Base-by-base conservation (phyloP, 1,139 yeast genomes). In the Magnusiomyces sp. region DNA sequence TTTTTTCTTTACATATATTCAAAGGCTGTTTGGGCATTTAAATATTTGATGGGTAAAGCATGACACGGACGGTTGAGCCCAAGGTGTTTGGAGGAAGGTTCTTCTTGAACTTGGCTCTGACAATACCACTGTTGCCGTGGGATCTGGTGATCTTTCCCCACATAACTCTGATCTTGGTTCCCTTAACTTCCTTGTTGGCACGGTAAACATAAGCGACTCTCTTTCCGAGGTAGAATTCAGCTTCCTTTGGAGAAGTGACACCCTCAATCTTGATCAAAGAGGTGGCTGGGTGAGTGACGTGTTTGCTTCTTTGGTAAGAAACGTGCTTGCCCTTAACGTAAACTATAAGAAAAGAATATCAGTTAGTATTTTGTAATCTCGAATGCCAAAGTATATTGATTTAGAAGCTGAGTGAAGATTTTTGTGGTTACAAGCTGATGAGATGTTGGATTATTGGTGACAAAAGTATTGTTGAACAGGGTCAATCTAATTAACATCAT, bases 241-340 rank as follows among this genome's bases (percentile, higher is more conserved):
- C 97, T 62, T 90, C 98, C 72, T 86, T 82, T 68, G 95, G 80
- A 72, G 78, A 73, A 65, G 82, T 73, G 68, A 92, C 97, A 76
- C 95, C 96, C 80, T 92, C 95, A 71, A 92, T 83, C 81, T 90
- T 87, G 74, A 92, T 79, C 77, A 92, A 82, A 63, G 98, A 92
- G 69, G 86, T 87, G 80, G 87, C 85, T 75, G 98, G 97, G 95
- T 92, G 87, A 85, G 85, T 88, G 72, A 85, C 89, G 77, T 83
- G 83, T 89, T 92, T 92, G 69, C 97, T 89, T 81, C 98, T 94
- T 82, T 92, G 97, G 95, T 90, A 92, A 70, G 97, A 90, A 74
- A 92, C 75, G 86, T 92, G 97, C 84, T 90, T 92, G 79, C 97
- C 98, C 84, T 90, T 92, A 79, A 92, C 97, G 95, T 92, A 92